phyloP scores from a whole-genome alignment of 2,329 filamentous ascomycete genomes.

The Cytospora chrysosperma region DNA sequence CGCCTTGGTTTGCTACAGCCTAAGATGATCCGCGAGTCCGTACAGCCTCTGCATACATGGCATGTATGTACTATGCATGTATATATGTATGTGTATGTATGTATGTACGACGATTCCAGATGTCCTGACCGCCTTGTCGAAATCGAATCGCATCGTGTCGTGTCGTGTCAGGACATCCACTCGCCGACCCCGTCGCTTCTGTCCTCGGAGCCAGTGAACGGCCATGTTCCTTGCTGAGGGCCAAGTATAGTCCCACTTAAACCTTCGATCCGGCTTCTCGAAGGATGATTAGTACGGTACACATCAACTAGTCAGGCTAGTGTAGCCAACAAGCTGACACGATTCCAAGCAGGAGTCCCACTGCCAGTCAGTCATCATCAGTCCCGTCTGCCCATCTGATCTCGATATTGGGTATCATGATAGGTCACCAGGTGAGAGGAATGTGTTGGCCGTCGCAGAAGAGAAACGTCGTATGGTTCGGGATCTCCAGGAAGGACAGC shows the following conservation, averaged over 20 bases:
- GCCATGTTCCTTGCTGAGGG: slow-evolving; percentile 4
- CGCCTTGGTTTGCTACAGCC: background rate
- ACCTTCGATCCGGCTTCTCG: slow-evolving; percentile 17
- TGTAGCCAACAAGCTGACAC: background rate
- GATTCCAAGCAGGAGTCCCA: background rate
- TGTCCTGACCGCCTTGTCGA: slow-evolving; percentile 10
- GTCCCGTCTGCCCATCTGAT: no score
- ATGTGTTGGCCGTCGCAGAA: background rate
- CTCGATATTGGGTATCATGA: background rate
- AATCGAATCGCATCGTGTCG: slow-evolving; percentile 13
- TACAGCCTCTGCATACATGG: no score
- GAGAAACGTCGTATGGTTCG: background rate
- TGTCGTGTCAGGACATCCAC: slow-evolving; percentile 9
- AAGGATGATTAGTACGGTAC: slow-evolving; percentile 1
- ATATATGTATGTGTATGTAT: background rate
- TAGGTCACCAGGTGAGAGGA: background rate
- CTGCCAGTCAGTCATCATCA: background rate
- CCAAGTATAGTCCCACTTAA: slow-evolving; percentile 4
- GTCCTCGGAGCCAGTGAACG: slow-evolving; percentile 10
- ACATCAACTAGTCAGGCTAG: background rate
- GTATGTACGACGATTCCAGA: background rate
- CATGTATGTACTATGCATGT: background rate
- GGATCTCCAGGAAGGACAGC: background rate
- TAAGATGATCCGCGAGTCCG: background rate
- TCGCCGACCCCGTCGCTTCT: background rate